phyloP scores from a whole-genome alignment of 495 filamentous ascomycete genomes.

The Chaetomium tenue region DNA sequence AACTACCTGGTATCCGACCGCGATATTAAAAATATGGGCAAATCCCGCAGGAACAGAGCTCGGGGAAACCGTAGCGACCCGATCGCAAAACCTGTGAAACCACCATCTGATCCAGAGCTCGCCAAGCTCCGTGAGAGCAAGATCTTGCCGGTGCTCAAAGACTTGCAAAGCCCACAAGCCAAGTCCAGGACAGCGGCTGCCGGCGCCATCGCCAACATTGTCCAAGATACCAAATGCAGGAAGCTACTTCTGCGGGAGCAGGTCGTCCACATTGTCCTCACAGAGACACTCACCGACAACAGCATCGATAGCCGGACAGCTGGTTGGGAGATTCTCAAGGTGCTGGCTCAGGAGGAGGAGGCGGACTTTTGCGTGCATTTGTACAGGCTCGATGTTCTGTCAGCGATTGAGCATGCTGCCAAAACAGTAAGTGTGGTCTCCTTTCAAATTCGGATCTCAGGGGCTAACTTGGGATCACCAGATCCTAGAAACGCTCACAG shows the following conservation, averaged over 20 bases:
- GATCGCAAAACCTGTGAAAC: conserved; percentile 51
- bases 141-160: conserved; percentile 57
- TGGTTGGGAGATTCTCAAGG: conserved; percentile 60
- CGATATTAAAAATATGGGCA: conserved; percentile 38
- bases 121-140: conserved; percentile 55
- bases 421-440: conserved; percentile 44
- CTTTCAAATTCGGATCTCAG: neutral
- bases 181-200: conserved; percentile 55
- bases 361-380: conserved; percentile 61
- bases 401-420: conserved; percentile 52
- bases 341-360: conserved; percentile 58
- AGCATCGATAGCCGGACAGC: conserved; percentile 56
- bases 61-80: conserved; percentile 44
- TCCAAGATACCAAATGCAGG: conserved; percentile 56
- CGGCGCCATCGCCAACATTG: conserved; percentile 55
- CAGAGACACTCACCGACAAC: conserved; percentile 58
- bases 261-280: conserved; percentile 58
- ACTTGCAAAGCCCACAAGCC: conserved; percentile 54
- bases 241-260: conserved; percentile 61
- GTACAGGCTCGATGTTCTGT: conserved; percentile 56
- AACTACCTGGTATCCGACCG: too few species aligned
- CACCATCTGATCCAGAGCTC: conserved; percentile 54
- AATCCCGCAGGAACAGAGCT: conserved; percentile 43
- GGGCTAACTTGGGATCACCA: conserved; percentile 30
- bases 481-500: conserved; percentile 46